Evolutionary conservation across 257 asterid species (phyloP).

Genomic region (Solanum etuberosum): DNA sequence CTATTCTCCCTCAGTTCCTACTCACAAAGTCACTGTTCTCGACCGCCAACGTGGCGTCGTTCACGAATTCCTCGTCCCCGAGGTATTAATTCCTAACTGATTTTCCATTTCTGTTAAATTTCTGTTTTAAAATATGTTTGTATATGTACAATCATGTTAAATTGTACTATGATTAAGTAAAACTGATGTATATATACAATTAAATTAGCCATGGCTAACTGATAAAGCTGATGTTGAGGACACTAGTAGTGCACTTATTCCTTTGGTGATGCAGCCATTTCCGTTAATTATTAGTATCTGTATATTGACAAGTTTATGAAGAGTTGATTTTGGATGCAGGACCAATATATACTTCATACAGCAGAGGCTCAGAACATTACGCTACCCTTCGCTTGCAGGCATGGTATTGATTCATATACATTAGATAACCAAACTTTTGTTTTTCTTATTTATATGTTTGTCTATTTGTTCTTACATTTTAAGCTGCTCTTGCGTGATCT

Average conservation of each 20-base stretch:
- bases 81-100: constrained; percentile 3
- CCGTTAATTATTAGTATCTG: neutral
- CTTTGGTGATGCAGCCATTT: neutral
- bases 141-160: neutral
- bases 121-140: neutral
- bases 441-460: neutral
- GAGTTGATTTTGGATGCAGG: constrained; percentile 35
- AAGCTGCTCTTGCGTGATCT: neutral
- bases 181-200: neutral
- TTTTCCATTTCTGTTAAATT: neutral
- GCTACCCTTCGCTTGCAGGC: constrained; percentile 96
- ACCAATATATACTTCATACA: constrained; percentile 84
- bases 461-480: neutral
- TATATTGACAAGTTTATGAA: neutral
- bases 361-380: constrained; percentile 78
- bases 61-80: constrained; percentile 27
- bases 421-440: neutral
- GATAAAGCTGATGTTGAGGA: neutral
- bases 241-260: neutral
- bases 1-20: constrained; percentile 11
- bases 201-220: neutral
- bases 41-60: constrained; percentile 24
- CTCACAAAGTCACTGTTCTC: constrained; percentile 27
- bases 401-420: constrained; percentile 48
- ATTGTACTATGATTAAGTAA: neutral